Base-by-base conservation (phyloP, 345 rosid genomes). In the Mallotus nudiflorus region DNA sequence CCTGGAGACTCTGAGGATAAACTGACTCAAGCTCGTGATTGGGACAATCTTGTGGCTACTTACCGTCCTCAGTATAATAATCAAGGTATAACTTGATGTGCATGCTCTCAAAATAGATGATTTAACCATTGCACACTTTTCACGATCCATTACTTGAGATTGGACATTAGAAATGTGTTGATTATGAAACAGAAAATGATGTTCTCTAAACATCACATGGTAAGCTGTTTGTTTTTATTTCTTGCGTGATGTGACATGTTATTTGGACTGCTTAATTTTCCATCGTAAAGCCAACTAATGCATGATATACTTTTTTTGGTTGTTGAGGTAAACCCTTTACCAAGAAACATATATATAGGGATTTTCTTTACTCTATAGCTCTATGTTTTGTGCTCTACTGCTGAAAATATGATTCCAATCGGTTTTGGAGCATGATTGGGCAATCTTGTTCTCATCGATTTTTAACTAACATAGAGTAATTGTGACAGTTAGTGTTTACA, bases 61-160 rank as follows among this genome's bases (percentile, higher is more conserved):
- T 77, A 62, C 48, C 67, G 67, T 20, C 81, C 81, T 24, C 70
- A 49, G 6, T 77, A 77, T 68, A 77, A 77, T 51, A 72, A 77
- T 40, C 77, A 73, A 68, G 81, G 81, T 77, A 68, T 33, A 35
- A 15, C 54, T 37, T 67, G 68, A 58, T 15, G 19, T 44, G n/a
- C 6, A 65, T 19, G 57, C n/a, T 24, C 50, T 33, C 28, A 28
- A 64, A 28, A 44, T 65, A 59, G 35, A 19, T 58, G n/a, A 1
- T 31, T 64, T 24, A 3, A 37, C 24, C 12, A 58, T 59, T 3
- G n/a, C 0, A 28, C 7, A 13, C 42, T 42, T 28, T 52, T 40
- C 62, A 24, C n/a, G 50, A 50, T 61, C 39, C 59, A 59, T 27
- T 15, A 44, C 25, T 51, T 66, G 42, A 51, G n/a, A n/a, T n/a